phyloP scores from a whole-genome alignment of 176 grass and related monocot genomes.

The Triticum aestivum region IWGSC_CS_RefSeq_v2.1 NC_057802.1:373153250-373153749 shows the following conservation, averaged over 20 bases:
- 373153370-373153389: slow-evolving; percentile 81
- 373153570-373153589: slow-evolving; percentile 92
- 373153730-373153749: slow-evolving; percentile 17
- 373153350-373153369: slow-evolving; percentile 88
- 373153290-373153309: slow-evolving; percentile 79
- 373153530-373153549: slow-evolving; percentile 82
- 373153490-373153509: slow-evolving; percentile 46
- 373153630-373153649: slow-evolving; percentile 63
- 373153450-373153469: slow-evolving; percentile 49
- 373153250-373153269: slow-evolving; percentile 79
- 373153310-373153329: slow-evolving; percentile 71
- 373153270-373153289: slow-evolving; percentile 89
- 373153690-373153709: neutral
- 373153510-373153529: slow-evolving; percentile 79
- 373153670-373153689: neutral
- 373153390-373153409: slow-evolving; percentile 92
- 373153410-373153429: slow-evolving; percentile 83
- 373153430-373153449: slow-evolving; percentile 46
- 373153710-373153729: slow-evolving; percentile 30
- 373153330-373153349: slow-evolving; percentile 91
- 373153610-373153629: slow-evolving; percentile 73
- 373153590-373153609: slow-evolving; percentile 75
- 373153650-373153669: slow-evolving; percentile 21
- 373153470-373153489: slow-evolving; percentile 38
- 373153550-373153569: slow-evolving; percentile 73